phyloP scores from a whole-genome alignment of 805 yeast genomes.

The Metschnikowia peoriensis region DNA sequence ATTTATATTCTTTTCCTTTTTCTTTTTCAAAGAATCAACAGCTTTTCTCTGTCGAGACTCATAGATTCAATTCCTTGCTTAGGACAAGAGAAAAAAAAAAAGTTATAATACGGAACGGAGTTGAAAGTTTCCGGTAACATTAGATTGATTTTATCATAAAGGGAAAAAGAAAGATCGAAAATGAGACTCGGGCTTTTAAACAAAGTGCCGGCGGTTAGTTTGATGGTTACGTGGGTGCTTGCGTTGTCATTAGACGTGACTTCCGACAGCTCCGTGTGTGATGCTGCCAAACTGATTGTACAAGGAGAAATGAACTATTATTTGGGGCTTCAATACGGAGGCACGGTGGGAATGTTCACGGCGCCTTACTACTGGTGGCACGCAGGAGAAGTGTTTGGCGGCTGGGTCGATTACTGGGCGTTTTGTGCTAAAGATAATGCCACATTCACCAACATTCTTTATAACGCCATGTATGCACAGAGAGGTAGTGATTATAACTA shows the following conservation, averaged over 20 bases:
- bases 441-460: constrained; percentile 29
- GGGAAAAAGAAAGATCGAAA: too few relatives aligned
- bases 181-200: neutral
- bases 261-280: constrained; percentile 39
- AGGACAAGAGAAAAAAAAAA: too few relatives aligned
- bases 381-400: constrained; percentile 52
- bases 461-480: constrained; percentile 43
- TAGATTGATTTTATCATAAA: too few relatives aligned
- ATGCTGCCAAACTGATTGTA: constrained; percentile 34
- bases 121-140: too few relatives aligned
- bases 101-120: too few relatives aligned
- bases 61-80: too few relatives aligned
- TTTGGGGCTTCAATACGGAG: constrained; percentile 41
- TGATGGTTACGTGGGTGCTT: constrained; percentile 5
- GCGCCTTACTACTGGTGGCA: constrained; percentile 54
- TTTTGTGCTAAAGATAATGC: constrained; percentile 36
- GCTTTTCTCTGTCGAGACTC: too few relatives aligned
- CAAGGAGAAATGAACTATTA: constrained; percentile 47
- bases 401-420: constrained; percentile 39
- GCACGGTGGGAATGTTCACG: constrained; percentile 46
- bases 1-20: too few relatives aligned
- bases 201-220: neutral
- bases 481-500: constrained; percentile 42
- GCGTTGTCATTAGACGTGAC: constrained; percentile 33
- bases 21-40: too few relatives aligned